phyloP scores from a whole-genome alignment of 1,139 yeast genomes.

The Maudiozyma humilis region DNA sequence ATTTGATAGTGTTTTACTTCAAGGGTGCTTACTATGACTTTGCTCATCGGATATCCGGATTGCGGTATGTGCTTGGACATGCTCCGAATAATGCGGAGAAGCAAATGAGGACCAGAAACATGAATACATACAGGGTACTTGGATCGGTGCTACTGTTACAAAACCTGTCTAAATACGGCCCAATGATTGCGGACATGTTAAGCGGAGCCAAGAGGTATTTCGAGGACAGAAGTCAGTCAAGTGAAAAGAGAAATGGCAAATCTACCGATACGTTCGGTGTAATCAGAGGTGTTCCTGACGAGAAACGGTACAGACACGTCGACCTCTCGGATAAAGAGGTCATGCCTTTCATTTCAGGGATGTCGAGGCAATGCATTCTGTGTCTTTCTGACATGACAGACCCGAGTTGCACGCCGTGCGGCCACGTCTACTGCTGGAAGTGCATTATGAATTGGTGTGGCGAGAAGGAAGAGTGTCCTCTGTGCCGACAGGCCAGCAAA shows the following conservation, averaged over 20 bases:
- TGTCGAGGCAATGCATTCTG: conserved; percentile 70
- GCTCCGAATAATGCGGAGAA: conserved; percentile 41
- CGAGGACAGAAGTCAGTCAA: not conserved
- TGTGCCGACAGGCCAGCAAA: conserved; percentile 69
- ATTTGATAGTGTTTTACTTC: conserved; percentile 74
- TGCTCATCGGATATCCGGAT: conserved; percentile 67
- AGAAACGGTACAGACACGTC: conserved; percentile 25
- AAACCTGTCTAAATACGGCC: conserved; percentile 39
- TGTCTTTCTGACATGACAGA: conserved; percentile 73
- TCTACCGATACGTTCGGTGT: not conserved
- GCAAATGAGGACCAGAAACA: conserved; percentile 19
- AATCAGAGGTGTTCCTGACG: conserved; percentile 12
- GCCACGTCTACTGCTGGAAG: conserved; percentile 89
- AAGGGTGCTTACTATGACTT: conserved; percentile 72
- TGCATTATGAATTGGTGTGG: conserved; percentile 87
- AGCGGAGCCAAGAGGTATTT: not conserved
- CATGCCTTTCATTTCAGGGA: conserved; percentile 63
- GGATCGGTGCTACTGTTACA: conserved; percentile 66
- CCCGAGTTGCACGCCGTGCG: conserved; percentile 85
- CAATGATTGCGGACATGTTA: conserved; percentile 3
- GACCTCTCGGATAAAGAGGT: conserved; percentile 49
- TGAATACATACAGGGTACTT: conserved; percentile 55
- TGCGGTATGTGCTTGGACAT: conserved; percentile 71
- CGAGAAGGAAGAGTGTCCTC: conserved; percentile 84
- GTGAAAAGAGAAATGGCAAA: not conserved